Evolutionary conservation across 2,329 filamentous ascomycete species (phyloP), one percentile per base, ranked within the genome.

Genomic region (Elsinoe perseae): DNA sequence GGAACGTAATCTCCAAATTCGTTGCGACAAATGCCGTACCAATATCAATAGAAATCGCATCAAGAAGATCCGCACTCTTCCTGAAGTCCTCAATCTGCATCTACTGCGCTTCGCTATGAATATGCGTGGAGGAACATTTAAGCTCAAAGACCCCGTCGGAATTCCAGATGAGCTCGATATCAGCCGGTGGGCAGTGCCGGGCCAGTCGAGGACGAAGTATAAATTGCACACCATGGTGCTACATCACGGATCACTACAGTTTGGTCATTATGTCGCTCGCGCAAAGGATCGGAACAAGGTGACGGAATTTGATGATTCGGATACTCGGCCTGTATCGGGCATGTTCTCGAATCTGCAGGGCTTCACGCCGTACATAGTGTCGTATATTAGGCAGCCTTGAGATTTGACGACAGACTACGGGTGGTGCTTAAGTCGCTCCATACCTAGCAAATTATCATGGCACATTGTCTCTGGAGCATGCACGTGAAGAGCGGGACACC

Each of bases 241-340:
- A 5, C 62, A 61, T 36, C 21, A 28, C 2, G 62, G 61, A 16
- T 30, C 46, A 1, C 32, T 62, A 4, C 56, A 54, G 2, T 32
- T 20, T 18, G 62, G 62, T 5, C 62, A 64, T 21, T 63, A 64
- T 42, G 56, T 64, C n/a, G 57, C 61, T 9, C 57, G 57, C 16
- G 58, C 62, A 3, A 57, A 70, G 71, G n/a, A 56, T 9, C 23
- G 54, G 1, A 57, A 60, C 10, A 57, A 56, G 8, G 55, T 61
- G 20, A 55, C 46, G 28, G 42, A 55, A 16, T 55, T 61, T 18
- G 58, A 58, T 32, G 60, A 61, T 48, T 36, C 50, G 2, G 18
- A 36, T 8, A 54, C 57, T 23, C 42, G 25, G 43, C 52, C 30
- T 30, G 50, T 23, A 21, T n/a, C 44, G 6, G 50, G 30, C 18